Percentiles rank a stretch among this genome's conserved stretches.
These are phyloP conservation scores for Aureoboletus auriporus DNA, from an alignment of 768 basidiomycete genomes.

Conservation along the genomic window DNA sequence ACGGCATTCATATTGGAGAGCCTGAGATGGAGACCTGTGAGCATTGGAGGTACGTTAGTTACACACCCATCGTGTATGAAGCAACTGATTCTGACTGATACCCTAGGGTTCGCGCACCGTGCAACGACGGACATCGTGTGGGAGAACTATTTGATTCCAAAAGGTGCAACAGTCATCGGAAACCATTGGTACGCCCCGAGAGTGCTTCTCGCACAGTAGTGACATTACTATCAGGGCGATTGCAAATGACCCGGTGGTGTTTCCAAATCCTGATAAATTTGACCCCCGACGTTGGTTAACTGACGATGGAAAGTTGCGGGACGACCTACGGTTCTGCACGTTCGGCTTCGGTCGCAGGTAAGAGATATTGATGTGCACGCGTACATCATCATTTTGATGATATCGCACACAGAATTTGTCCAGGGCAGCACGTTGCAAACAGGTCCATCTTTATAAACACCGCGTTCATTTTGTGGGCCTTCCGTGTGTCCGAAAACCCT, in stretches of 20 bases:
- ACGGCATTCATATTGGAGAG: constrained; percentile 35
- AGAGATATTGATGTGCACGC: neutral
- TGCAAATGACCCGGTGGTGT: constrained; percentile 48
- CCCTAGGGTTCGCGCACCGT: constrained; percentile 53
- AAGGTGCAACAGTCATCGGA: constrained; percentile 35
- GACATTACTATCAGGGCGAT: constrained; percentile 27
- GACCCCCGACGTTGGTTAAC: constrained; percentile 51
- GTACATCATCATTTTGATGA: neutral
- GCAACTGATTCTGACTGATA: constrained; percentile 5
- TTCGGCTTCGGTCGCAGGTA: constrained; percentile 35
- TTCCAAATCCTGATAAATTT: constrained; percentile 53
- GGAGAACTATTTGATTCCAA: constrained; percentile 37
- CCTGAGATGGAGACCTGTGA: constrained; percentile 37
- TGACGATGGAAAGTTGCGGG: constrained; percentile 18
- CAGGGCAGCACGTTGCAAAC: constrained; percentile 36
- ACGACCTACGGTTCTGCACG: constrained; percentile 29
- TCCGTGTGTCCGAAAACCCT: constrained; percentile 47
- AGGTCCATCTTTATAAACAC: constrained; percentile 59
- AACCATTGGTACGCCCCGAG: constrained; percentile 28
- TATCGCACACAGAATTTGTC: constrained; percentile 8
- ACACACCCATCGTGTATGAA: neutral
- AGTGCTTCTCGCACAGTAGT: neutral
- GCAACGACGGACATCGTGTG: constrained; percentile 53
- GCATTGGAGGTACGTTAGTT: constrained; percentile 19
- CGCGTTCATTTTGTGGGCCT: constrained; percentile 59